A percentile compares a stretch with the other conserved stretches of the same genome.
These are phyloP conservation scores for Parathielavia hyrcaniae DNA, from an alignment of 495 filamentous ascomycete species.

Conservation along the genomic window DNA sequence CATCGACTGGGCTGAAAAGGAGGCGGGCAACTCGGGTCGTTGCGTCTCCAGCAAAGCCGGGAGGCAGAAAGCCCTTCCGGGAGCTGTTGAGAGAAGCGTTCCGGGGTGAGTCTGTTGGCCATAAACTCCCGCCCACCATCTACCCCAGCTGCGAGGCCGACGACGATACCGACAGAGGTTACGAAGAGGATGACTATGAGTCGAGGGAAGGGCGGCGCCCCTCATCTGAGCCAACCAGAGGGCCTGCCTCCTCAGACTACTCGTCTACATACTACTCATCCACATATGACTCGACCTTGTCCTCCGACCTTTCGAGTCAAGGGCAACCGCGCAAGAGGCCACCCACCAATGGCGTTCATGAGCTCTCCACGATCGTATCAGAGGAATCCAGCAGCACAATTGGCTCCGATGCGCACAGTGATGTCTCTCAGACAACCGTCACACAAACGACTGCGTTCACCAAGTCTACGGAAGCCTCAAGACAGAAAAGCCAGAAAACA, in stretches of 20 bases:
- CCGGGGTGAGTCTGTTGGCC: slow-evolving; percentile 47
- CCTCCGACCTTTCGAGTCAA: slow-evolving; percentile 24
- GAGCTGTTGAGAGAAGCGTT: slow-evolving; percentile 51
- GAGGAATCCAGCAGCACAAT: slow-evolving; percentile 52
- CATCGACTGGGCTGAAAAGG: slow-evolving; percentile 40
- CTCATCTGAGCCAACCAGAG: slow-evolving; percentile 23
- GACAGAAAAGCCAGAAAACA: slow-evolving; percentile 38
- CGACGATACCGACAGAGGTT: slow-evolving; percentile 19
- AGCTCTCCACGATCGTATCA: slow-evolving; percentile 68
- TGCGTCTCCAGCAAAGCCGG: slow-evolving; percentile 36
- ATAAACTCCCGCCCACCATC: slow-evolving; percentile 37
- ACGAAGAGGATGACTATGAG: slow-evolving; percentile 23
- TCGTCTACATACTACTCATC: slow-evolving; percentile 16
- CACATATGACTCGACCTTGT: slow-evolving; percentile 32
- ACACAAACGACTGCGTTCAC: slow-evolving; percentile 41
- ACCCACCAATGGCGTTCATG: slow-evolving; percentile 58
- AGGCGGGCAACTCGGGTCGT: slow-evolving; percentile 44
- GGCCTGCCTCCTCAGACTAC: slow-evolving; percentile 27
- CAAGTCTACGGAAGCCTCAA: slow-evolving; percentile 36
- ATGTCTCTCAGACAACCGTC: slow-evolving; percentile 45
- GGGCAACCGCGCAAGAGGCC: slow-evolving; percentile 41
- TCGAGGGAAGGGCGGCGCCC: slow-evolving; percentile 21
- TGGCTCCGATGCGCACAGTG: slow-evolving; percentile 38
- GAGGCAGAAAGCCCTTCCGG: slow-evolving; percentile 39
- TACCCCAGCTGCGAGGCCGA: slow-evolving; percentile 43